phyloP scores from a whole-genome alignment of 176 grass and related monocot genomes.

The Guadua angustifolia region DNA sequence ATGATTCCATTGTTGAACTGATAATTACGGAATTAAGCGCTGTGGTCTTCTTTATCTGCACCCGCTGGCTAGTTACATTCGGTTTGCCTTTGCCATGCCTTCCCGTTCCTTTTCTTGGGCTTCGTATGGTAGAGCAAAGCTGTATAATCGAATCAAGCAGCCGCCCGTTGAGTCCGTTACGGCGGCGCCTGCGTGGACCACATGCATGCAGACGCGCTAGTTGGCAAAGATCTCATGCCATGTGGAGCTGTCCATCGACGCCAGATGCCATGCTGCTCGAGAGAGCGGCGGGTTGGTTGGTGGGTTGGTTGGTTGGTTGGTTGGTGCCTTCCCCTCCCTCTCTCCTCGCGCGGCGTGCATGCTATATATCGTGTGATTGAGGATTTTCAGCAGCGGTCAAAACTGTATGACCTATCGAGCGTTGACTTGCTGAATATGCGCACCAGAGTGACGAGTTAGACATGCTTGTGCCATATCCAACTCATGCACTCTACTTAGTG shows the following conservation, averaged over 20 bases:
- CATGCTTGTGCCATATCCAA: too few relatives aligned
- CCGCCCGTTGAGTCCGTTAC: constrained; percentile 36
- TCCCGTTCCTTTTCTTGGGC: not conserved
- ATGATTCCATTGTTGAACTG: not conserved
- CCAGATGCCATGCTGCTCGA: not conserved
- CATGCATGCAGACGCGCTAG: constrained; percentile 40
- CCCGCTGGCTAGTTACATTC: constrained; percentile 12
- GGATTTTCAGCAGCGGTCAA: too few relatives aligned
- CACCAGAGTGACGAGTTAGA: too few relatives aligned
- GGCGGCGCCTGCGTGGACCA: constrained; percentile 21
- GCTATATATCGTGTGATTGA: not conserved
- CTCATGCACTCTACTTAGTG: too few relatives aligned
- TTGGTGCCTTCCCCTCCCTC: too few relatives aligned
- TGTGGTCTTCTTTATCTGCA: not conserved
- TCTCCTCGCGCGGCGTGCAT: too few relatives aligned
- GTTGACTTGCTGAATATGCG: too few relatives aligned
- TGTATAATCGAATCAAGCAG: not conserved
- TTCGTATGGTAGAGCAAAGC: too few relatives aligned
- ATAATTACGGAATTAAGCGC: not conserved
- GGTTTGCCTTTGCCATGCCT: constrained; percentile 7
- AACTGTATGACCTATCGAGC: too few relatives aligned
- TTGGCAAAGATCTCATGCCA: constrained; percentile 49
- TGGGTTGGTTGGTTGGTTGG: not conserved
- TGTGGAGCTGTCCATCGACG: constrained; percentile 33
- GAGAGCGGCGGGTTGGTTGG: not conserved